Base-by-base conservation (phyloP, 2,329 filamentous ascomycete species). In the Trichoderma sp. region DNA sequence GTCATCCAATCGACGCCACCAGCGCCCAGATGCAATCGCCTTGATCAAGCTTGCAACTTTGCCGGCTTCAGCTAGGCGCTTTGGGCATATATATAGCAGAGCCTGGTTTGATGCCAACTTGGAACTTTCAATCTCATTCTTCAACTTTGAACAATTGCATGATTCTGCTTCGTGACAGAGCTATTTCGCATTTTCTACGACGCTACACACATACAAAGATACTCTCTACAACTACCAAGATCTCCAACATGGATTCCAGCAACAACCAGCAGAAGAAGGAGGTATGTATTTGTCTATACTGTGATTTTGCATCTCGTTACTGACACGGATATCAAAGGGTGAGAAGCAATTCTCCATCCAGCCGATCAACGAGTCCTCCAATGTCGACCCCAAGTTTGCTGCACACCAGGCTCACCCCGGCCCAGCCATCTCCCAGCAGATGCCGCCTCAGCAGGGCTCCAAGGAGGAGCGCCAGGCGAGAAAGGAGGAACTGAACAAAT, bases 381-480 rank as follows among this genome's bases (percentile, higher is more conserved):
- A 86, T 67, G 80, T 83, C 78, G 84, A 88, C 81, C 80, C 84
- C 80, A 87, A 87, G 82, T 87, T 90, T 80, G 85, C 86, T 72
- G 85, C 88, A 45, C 86, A 89, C 80, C 82, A 87, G 74, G 90
- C 90, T 21, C 85, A 89, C 69, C 91, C 90, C 14, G 91, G 91
- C 41, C 91, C 91, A 18, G 90, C 85, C 33, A 79, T 91, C 31
- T 85, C 89, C 21, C 83, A 90, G 77, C 85, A 88, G 76, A 87
- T 91, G 84, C 87, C 87, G 18, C 83, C 84, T 41, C 81, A 88
- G 68, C 90, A 92, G 84, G 91, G 90, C 18, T 90, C 89, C 75
- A 93, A 92, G 84, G 92, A 93, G 82, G 93, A 94, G 80, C 89
- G 92, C 72, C 86, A 88, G 80, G 91, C 89, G 14, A 91, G 90